Evolutionary conservation across 768 basidiomycete genomes (phyloP).

Genomic region (Xerocomus potaroensis): DNA sequence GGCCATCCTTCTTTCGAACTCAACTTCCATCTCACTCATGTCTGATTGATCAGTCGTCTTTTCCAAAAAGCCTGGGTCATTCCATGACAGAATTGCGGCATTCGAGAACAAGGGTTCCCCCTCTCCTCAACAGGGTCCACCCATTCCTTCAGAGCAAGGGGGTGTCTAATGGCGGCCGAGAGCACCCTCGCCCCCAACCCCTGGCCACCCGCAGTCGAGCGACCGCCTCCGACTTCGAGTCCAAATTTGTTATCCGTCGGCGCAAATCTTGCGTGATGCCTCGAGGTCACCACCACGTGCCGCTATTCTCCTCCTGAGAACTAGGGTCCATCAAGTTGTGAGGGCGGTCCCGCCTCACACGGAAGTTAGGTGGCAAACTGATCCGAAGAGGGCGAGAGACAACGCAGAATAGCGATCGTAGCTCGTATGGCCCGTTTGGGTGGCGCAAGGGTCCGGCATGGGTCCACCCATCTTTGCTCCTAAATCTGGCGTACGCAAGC

Average conservation of each 20-base stretch:
- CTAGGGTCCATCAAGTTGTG: constrained; percentile 17
- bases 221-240: constrained; percentile 40
- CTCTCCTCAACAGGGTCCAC: constrained; percentile 27
- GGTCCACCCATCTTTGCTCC: constrained; percentile 65
- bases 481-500: constrained; percentile 40
- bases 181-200: constrained; percentile 40
- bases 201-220: constrained; percentile 9
- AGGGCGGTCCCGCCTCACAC: constrained; percentile 25
- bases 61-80: constrained; percentile 69
- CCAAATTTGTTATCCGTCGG: constrained; percentile 19
- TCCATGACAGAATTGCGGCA: constrained; percentile 85
- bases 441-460: constrained; percentile 80
- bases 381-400: constrained; percentile 67
- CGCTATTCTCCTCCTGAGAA: constrained; percentile 9
- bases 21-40: constrained; percentile 37
- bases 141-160: constrained; percentile 50
- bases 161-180: constrained; percentile 72
- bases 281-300: constrained; percentile 34
- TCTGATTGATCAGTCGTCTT: constrained; percentile 55
- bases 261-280: constrained; percentile 20
- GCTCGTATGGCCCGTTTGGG: constrained; percentile 95
- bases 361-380: constrained; percentile 29
- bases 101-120: constrained; percentile 63
- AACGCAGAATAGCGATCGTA: constrained; percentile 81
- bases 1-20: constrained; percentile 13